Conservation (phyloP, 1,139 yeast species). For the Taiozyma sp. region DNA sequence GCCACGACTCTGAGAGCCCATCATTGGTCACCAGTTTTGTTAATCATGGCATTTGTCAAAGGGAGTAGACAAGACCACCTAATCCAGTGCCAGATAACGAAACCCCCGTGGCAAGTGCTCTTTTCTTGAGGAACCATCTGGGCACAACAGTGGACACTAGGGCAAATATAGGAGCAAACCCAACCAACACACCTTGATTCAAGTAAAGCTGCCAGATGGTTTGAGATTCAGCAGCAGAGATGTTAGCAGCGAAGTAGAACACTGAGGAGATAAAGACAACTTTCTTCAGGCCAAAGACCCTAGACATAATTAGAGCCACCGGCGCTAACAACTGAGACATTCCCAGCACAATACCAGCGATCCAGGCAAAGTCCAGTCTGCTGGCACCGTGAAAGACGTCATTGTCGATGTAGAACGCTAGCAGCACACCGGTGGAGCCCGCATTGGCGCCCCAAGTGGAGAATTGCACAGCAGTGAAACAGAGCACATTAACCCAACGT, state of each 20-base stretch:
- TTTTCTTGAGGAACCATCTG: conserved; percentile 50
- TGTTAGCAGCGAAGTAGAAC: conserved; percentile 48
- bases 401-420: conserved; percentile 45
- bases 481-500: conserved; percentile 60
- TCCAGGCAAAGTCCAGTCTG: conserved; percentile 53
- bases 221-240: conserved; percentile 58
- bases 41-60: conserved; percentile 33
- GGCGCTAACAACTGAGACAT: conserved; percentile 56
- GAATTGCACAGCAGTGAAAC: conserved; percentile 47
- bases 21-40: conserved; percentile 45
- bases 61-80: conserved; percentile 43
- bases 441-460: conserved; percentile 69
- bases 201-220: conserved; percentile 55
- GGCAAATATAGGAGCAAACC: conserved; percentile 50
- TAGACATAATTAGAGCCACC: conserved; percentile 32
- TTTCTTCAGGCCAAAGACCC: conserved; percentile 31
- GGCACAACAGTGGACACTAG: conserved; percentile 53
- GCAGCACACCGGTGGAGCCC: conserved; percentile 55
- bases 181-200: conserved; percentile 61
- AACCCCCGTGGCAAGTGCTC: conserved; percentile 53
- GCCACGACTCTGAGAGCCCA: conserved; percentile 66
- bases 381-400: conserved; percentile 50
- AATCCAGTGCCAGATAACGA: conserved; percentile 52
- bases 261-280: conserved; percentile 41
- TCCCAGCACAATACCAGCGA: conserved; percentile 59